Evolutionary conservation across 2,329 filamentous ascomycete species (phyloP), one percentile per base, ranked within the genome.

Genomic region (Arthrobotrys megalospora): DNA sequence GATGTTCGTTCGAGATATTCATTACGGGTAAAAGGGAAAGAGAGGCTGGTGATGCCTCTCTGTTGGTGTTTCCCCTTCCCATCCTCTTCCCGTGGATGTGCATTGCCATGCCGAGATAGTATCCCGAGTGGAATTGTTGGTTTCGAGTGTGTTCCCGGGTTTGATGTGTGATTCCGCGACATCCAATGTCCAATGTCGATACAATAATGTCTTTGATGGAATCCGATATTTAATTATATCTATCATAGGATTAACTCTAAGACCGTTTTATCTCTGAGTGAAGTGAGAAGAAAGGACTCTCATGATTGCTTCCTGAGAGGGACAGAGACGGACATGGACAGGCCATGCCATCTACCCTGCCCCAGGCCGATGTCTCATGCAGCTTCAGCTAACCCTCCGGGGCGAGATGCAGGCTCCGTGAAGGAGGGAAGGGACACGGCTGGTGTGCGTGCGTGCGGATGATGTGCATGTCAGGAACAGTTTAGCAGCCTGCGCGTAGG

Each of bases 321-420:
- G 72, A 76, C 45, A 58, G 38, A 41, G 32, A 64, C 28, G 60
- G 72, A 63, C 73, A 63, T 53, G 58, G 48, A 24, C 38, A 63
- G 36, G 41, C 70, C 50, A 28, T 21, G 28, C 28, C 47, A 52
- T 62, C 66, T 28, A 58, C 67, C 67, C 45, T 64, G 47, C 55
- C 55, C 69, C 53, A 62, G 55, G 14, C 45, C 41, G 38, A 41
- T 65, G 48, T 72, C 58, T 72, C 68, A 72, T 76, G 72, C 72
- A 69, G 45, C 50, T 43, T 7, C 47, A 69, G 52, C 58, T 69
- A 69, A 76, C 48, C 48, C 65, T 63, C 65, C 53, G 58, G 73
- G 58, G 66, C 65, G 32, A 71, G 69, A 73, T 67, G 70, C 63
- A 78, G 47, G 52, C 63, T 78, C 73, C 75, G 75, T 68, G 62